phyloP scores from a whole-genome alignment of 805 yeast species.

The Zygoascus ofunaensis region DNA sequence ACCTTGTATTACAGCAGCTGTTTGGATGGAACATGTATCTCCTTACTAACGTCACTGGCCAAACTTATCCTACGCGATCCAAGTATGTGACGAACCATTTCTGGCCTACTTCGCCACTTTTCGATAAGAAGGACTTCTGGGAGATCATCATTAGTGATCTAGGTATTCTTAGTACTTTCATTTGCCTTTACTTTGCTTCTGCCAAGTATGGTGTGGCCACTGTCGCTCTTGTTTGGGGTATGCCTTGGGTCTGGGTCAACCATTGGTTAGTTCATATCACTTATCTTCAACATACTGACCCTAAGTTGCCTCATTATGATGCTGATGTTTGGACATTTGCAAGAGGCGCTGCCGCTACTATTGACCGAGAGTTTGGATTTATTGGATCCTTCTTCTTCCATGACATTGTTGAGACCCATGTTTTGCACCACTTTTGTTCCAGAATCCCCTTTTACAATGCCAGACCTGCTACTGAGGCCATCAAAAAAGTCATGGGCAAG shows the following conservation, averaged over 20 bases:
- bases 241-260: constrained; percentile 74
- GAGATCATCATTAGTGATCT: constrained; percentile 63
- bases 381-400: constrained; percentile 73
- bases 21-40: constrained; percentile 72
- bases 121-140: constrained; percentile 65
- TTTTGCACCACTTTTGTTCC: constrained; percentile 73
- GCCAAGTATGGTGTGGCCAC: constrained; percentile 54
- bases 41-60: constrained; percentile 68
- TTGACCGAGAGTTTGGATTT: constrained; percentile 77
- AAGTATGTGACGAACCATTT: constrained; percentile 53
- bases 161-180: constrained; percentile 49
- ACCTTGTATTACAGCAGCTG: constrained; percentile 56
- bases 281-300: constrained; percentile 75
- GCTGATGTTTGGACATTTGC: constrained; percentile 65
- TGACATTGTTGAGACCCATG: constrained; percentile 86
- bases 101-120: constrained; percentile 63
- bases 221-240: constrained; percentile 56
- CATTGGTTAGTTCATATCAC: constrained; percentile 89
- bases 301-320: constrained; percentile 71
- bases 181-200: constrained; percentile 51
- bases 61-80: constrained; percentile 43
- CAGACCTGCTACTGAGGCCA: constrained; percentile 64
- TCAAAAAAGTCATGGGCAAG: constrained; percentile 76
- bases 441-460: constrained; percentile 81
- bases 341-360: constrained; percentile 84